Evolutionary conservation across 148 eudicot species (phyloP), one percentile per base, ranked within the genome.

Genomic region (Persicaria maculosa): DNA sequence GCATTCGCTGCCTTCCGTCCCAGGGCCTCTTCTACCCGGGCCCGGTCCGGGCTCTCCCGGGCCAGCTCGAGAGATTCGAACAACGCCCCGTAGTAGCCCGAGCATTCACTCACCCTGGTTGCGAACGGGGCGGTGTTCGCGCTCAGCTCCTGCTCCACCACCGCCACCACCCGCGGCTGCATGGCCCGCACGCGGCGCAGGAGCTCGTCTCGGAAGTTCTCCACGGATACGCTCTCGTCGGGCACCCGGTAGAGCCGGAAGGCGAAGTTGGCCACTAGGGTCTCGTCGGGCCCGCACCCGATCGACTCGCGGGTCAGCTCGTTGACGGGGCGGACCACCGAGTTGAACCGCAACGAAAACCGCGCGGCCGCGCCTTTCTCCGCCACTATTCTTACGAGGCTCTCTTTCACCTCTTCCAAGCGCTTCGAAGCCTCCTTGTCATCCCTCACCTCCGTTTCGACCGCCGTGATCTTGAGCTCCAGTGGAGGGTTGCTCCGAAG

Each of bases 171-270:
- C 74, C 75, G 79, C 78, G 98, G 92, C 0, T 77, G 58, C 62
- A 93, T 67, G n/a, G 83, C 81, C 75, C 84, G 88, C 79, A 93
- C 96, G 62, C 90, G 90, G 68, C 98, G 88, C 14, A 93, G 87
- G 16, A 91, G 79, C 80, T 84, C 88, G 79, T 93, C 98, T 0
- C 98, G 72, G 0, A 83, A 47, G 80, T 93, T 93, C 83, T 93
- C 98, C 82, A 90, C 86, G n/a, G 94, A 86, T 4, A 91, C 98
- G 25, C 97, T 91, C 79, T 93, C 98, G 75, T 91, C 98, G 15
- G 98, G 97, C 43, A 93, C 84, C 45, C 83, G 81, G 74, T 84
- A 76, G 46, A 93, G 75, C 72, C 69, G 78, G 57, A 83, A 93
- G 0, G 98, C 93, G 15, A 93, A 83, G 78, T 88, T 93, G 44